phyloP scores from a whole-genome alignment of 2,329 filamentous ascomycete species.

The Hymenoscyphus albidus region DNA sequence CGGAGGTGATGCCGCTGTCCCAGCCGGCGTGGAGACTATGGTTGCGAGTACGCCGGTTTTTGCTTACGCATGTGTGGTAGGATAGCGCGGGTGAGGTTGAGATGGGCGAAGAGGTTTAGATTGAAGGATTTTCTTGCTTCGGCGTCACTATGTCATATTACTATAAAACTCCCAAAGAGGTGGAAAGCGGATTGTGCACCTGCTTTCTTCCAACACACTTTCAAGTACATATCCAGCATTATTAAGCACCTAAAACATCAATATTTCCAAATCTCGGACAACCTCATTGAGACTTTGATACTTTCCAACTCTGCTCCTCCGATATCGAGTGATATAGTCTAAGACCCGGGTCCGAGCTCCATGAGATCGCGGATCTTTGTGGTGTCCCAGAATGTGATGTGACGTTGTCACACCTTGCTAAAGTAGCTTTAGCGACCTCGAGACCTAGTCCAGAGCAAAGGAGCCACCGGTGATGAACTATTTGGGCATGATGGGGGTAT shows the following conservation, averaged over 20 bases:
- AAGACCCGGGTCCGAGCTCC: constrained; percentile 32
- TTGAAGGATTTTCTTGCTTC: constrained; percentile 43
- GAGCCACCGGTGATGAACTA: constrained; percentile 50
- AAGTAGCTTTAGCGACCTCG: constrained; percentile 41
- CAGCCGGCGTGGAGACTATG: constrained; percentile 44
- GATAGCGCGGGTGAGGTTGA: constrained; percentile 46
- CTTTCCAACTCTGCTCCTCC: constrained; percentile 34
- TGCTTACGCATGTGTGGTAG: constrained; percentile 45
- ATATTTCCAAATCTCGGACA: constrained; percentile 39
- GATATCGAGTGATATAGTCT: constrained; percentile 40
- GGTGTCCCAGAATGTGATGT: constrained; percentile 43
- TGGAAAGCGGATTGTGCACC: constrained; percentile 35
- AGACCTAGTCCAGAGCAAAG: constrained; percentile 42
- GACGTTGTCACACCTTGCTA: constrained; percentile 43
- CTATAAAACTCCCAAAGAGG: constrained; percentile 23
- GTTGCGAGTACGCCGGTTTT: constrained; percentile 44
- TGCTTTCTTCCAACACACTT: constrained; percentile 43
- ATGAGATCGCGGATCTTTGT: constrained; percentile 37
- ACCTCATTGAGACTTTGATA: constrained; percentile 31
- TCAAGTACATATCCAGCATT: constrained; percentile 43
- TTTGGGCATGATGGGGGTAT: background rate
- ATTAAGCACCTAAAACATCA: constrained; percentile 43
- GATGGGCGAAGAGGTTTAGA: constrained; percentile 51
- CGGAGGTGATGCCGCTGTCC: constrained; percentile 38
- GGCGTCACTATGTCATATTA: constrained; percentile 31